Conservation (phyloP, 495 filamentous ascomycete genomes). For the Chaetomium cochliodes region DNA sequence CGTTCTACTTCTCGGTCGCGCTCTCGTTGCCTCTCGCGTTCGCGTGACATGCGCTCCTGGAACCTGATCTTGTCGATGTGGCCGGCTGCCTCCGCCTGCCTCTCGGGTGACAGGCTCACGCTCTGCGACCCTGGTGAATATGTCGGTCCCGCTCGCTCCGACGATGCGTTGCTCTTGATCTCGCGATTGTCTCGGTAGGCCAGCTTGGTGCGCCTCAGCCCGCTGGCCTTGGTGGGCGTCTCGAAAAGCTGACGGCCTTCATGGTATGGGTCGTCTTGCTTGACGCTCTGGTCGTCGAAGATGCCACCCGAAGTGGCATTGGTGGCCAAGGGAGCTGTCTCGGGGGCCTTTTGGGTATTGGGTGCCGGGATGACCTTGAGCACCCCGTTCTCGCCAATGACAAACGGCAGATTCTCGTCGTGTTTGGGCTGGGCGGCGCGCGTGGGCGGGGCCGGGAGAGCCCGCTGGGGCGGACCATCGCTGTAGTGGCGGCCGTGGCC, state of each 20-base stretch:
- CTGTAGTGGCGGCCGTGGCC: constrained; percentile 33
- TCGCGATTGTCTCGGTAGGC: constrained; percentile 33
- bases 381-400: constrained; percentile 36
- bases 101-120: constrained; percentile 33
- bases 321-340: constrained; percentile 15
- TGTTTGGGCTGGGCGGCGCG: constrained; percentile 16
- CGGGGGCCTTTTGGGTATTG: constrained; percentile 12
- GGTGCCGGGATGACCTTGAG: constrained; percentile 33
- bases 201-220: constrained; percentile 29
- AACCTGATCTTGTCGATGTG: constrained; percentile 30
- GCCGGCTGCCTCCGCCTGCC: constrained; percentile 25
- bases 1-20: constrained; percentile 28
- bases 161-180: constrained; percentile 26
- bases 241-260: constrained; percentile 30
- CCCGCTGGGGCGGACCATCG: constrained; percentile 18
- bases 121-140: constrained; percentile 29
- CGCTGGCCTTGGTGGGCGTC: constrained; percentile 30
- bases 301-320: constrained; percentile 20
- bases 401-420: constrained; percentile 36
- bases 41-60: constrained; percentile 30
- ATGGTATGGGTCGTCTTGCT: constrained; percentile 29
- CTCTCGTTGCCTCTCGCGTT: constrained; percentile 31
- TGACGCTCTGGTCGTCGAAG: constrained; percentile 25
- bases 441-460: constrained; percentile 12
- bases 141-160: constrained; percentile 19